Percentiles rank a stretch among this genome's conserved stretches.
Conservation (phyloP, 148 eudicot species). For the Simmondsia chinensis region DNA sequence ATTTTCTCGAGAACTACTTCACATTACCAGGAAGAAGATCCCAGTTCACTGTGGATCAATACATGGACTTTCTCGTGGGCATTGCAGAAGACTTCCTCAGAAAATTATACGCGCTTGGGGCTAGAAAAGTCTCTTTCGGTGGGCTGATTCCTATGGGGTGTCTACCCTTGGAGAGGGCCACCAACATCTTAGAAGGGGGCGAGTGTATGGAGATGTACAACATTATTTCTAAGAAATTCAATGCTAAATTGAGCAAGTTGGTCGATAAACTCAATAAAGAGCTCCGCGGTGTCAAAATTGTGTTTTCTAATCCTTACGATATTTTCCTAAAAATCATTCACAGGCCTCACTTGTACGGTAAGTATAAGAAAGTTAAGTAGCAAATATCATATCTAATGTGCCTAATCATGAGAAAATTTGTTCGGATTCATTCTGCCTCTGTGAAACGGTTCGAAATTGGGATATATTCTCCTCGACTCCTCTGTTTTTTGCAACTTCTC, state of each 20-base stretch:
- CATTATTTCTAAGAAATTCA: slow-evolving; percentile 4
- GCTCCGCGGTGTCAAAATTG: background rate
- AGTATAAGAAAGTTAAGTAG: too few relatives aligned
- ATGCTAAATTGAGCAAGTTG: slow-evolving; percentile 3
- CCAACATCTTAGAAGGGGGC: background rate
- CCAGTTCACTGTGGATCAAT: slow-evolving; percentile 1
- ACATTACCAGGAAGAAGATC: background rate
- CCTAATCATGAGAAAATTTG: too few relatives aligned
- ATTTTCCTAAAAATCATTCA: background rate
- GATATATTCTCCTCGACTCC: too few relatives aligned
- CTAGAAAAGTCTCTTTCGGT: slow-evolving; percentile 1
- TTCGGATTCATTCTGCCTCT: background rate
- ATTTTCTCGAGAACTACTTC: slow-evolving; percentile 11
- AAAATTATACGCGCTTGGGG: slow-evolving; percentile 5
- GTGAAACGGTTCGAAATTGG: background rate
- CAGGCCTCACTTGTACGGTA: slow-evolving; percentile 2
- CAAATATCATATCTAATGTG: too few relatives aligned
- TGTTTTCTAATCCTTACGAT: slow-evolving; percentile 1
- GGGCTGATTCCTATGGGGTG: slow-evolving; percentile 8
- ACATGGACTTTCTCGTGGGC: background rate
- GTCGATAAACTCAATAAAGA: background rate
- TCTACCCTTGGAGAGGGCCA: slow-evolving; percentile 7
- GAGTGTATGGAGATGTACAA: slow-evolving; percentile 7
- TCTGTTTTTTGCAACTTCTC: too few relatives aligned
- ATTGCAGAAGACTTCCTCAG: slow-evolving; percentile 6